Percentiles rank a stretch among this genome's conserved stretches.
phyloP scores from a whole-genome alignment of 352 stramenopile species.

The Thalassiosira ordinaria region DNA sequence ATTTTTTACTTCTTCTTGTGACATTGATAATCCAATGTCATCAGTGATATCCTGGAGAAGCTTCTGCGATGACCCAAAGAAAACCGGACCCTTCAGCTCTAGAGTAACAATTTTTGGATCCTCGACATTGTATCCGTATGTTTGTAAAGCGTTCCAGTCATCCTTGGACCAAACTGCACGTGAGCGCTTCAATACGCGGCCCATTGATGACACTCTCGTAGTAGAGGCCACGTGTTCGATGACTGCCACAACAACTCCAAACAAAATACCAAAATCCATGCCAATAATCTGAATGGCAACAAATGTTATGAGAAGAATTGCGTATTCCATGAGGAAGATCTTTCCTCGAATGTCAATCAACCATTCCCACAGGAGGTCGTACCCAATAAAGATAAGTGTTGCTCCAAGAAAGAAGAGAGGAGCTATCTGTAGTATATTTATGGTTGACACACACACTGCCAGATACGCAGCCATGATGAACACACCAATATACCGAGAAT shows the following conservation, averaged over 20 bases:
- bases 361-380: slow-evolving; percentile 78
- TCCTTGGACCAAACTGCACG: slow-evolving; percentile 41
- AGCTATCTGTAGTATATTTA: slow-evolving; percentile 74
- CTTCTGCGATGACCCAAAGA: slow-evolving; percentile 76
- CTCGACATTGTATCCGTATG: slow-evolving; percentile 38
- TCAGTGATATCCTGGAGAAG: slow-evolving; percentile 67
- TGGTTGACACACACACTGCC: slow-evolving; percentile 56
- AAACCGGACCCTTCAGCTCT: slow-evolving; percentile 75
- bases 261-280: slow-evolving; percentile 61
- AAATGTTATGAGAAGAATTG: slow-evolving; percentile 53
- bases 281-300: slow-evolving; percentile 63
- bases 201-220: slow-evolving; percentile 45
- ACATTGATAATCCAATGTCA: slow-evolving; percentile 58
- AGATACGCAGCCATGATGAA: slow-evolving; percentile 81
- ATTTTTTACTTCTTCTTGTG: slow-evolving; percentile 28
- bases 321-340: slow-evolving; percentile 59
- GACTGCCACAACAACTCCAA: slow-evolving; percentile 57
- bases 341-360: slow-evolving; percentile 48
- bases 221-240: slow-evolving; percentile 56
- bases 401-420: slow-evolving; percentile 80
- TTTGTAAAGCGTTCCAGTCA: slow-evolving; percentile 39
- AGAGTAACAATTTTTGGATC: slow-evolving; percentile 70
- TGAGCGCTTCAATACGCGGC: slow-evolving; percentile 49
- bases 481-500: slow-evolving; percentile 89
- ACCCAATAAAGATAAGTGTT: slow-evolving; percentile 81